Base-by-base conservation (phyloP, 371 early-diverging fungal species). In the Syncephalastrum sp. region DNA sequence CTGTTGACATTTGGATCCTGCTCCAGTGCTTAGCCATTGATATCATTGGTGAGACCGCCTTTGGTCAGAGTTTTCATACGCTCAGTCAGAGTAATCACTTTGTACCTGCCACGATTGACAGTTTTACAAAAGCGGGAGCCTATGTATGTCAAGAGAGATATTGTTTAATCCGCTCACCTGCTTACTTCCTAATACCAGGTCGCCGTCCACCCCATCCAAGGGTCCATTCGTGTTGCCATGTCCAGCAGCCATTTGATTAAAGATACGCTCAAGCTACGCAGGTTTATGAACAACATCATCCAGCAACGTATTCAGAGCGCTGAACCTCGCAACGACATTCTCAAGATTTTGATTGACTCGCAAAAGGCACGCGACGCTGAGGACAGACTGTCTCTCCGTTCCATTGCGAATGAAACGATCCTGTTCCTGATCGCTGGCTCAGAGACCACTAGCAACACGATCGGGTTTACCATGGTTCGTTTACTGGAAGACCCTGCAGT, bases 1-100 rank as follows among this genome's bases (percentile, higher is more conserved):
- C 42, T 4, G 50, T 74, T 6, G 76, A 79, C 33, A 59, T 75
- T 10, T 75, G 72, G 72, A 57, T 42, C 1, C 51, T 75, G 17
- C 38, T 70, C 13, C 72, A 77, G 25, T 59, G 65, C 23, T 61
- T 70, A 21, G 68, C 78, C 1, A 33, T 75, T 23, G 82, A 84
- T 64, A 63, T 82, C 8, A 76, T 81, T 57, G 82, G 54, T 24
- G 60, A 60, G 43, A 60, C 60, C 44, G 60, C 60, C 3, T 60
- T 82, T 54, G 75, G 81, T 1, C 55, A 65, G 16, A 54, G 66
- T 6, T 79, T 82, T 41, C 61, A 71, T n/a, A 69, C 78, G 65
- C 53, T 82, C 14, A 61, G 69, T n/a, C 52, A 62, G 4, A 69
- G 71, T 16, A 53, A 47, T 16, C 67, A 74, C 47, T 67, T 64